These are phyloP conservation scores for Sarocladium oryzae DNA, from an alignment of 2,329 filamentous ascomycete genomes.

Conservation along the genomic window DNA sequence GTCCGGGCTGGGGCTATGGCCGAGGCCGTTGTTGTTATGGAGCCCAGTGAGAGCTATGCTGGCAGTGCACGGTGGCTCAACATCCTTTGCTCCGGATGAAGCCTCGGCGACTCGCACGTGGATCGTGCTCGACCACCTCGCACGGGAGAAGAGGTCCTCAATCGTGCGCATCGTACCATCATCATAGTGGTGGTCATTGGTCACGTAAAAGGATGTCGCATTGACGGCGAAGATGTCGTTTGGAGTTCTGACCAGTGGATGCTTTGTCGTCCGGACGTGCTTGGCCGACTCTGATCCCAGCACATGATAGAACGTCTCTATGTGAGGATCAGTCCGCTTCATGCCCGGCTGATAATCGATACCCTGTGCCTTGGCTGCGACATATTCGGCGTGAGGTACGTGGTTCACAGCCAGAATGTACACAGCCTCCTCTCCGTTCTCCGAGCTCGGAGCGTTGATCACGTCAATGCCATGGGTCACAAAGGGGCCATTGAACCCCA, in stretches of 20 bases:
- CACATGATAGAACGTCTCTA: slow-evolving; percentile 52
- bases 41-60: slow-evolving; percentile 36
- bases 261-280: slow-evolving; percentile 46
- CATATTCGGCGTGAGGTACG: slow-evolving; percentile 38
- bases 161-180: slow-evolving; percentile 38
- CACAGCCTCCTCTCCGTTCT: slow-evolving; percentile 31
- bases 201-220: slow-evolving; percentile 46
- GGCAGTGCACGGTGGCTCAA: slow-evolving; percentile 25
- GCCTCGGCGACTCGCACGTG: slow-evolving; percentile 31
- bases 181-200: slow-evolving; percentile 52
- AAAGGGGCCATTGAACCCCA: slow-evolving; percentile 46
- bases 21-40: slow-evolving; percentile 52
- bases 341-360: slow-evolving; percentile 17
- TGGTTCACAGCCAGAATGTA: slow-evolving; percentile 59
- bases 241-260: slow-evolving; percentile 48
- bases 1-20: slow-evolving; percentile 33
- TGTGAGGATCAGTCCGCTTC: slow-evolving; percentile 40
- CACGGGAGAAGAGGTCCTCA: slow-evolving; percentile 36
- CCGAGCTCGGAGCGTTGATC: slow-evolving; percentile 37
- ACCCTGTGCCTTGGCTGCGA: slow-evolving; percentile 10
- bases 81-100: slow-evolving; percentile 24
- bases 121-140: slow-evolving; percentile 44
- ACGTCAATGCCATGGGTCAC: slow-evolving; percentile 56
- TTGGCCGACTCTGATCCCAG: slow-evolving; percentile 32
- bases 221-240: slow-evolving; percentile 49